Conservation (phyloP, 495 filamentous ascomycete species). For the Lophiostoma macrostomum region DNA sequence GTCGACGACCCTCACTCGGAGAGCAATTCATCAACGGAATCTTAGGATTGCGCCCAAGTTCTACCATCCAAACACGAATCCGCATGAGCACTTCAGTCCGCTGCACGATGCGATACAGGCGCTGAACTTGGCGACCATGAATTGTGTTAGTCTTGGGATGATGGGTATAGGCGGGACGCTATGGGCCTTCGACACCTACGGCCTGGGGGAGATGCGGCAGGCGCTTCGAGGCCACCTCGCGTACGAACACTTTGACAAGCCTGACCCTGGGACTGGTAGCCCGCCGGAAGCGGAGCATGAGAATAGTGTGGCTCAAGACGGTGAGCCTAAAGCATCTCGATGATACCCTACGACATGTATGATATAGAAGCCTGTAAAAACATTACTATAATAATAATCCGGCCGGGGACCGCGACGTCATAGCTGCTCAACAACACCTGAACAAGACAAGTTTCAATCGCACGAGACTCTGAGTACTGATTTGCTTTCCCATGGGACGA, state of each 20-base stretch:
- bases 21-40: constrained; percentile 57
- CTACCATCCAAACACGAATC: constrained; percentile 52
- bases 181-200: constrained; percentile 70
- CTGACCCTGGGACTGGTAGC: too few relatives aligned
- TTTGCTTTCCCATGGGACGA: too few relatives aligned
- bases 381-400: too few relatives aligned
- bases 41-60: constrained; percentile 57
- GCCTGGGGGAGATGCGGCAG: constrained; percentile 63
- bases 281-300: too few relatives aligned
- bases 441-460: too few relatives aligned
- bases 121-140: constrained; percentile 77
- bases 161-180: constrained; percentile 63
- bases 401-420: too few relatives aligned
- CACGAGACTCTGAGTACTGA: too few relatives aligned
- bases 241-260: constrained; percentile 42
- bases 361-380: too few relatives aligned
- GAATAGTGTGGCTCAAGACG: too few relatives aligned
- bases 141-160: constrained; percentile 67
- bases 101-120: constrained; percentile 71
- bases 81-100: constrained; percentile 43
- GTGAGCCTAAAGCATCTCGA: too few relatives aligned
- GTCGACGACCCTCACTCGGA: constrained; percentile 66
- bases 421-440: too few relatives aligned
- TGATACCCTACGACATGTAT: too few relatives aligned
- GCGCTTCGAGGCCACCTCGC: constrained; percentile 52